Percentiles rank a stretch among this genome's conserved stretches.
phyloP scores from a whole-genome alignment of 2,329 filamentous ascomycete species.

The Scortechinia acanthostroma region DNA sequence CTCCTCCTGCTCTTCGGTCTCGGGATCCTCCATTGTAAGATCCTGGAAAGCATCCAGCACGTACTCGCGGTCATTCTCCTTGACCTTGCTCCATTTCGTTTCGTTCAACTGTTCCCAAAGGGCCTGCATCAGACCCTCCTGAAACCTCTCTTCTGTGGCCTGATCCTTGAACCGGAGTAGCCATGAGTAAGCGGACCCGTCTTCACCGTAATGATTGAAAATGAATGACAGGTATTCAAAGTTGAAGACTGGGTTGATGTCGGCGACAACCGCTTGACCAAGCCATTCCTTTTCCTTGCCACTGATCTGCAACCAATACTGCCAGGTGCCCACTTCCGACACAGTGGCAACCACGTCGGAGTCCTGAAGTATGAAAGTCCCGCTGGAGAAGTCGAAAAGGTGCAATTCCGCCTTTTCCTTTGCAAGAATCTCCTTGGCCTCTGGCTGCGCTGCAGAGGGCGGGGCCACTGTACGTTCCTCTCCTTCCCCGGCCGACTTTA shows the following conservation, averaged over 20 bases:
- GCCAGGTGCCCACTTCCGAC: constrained; percentile 80
- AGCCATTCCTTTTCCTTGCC: constrained; percentile 76
- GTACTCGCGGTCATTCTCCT: constrained; percentile 88
- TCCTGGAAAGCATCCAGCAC: constrained; percentile 94
- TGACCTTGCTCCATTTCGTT: constrained; percentile 86
- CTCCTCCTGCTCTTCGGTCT: constrained; percentile 38
- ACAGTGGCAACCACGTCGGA: constrained; percentile 70
- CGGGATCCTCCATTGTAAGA: constrained; percentile 78
- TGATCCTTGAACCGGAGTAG: constrained; percentile 85
- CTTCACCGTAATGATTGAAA: constrained; percentile 88
- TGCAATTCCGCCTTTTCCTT: constrained; percentile 79
- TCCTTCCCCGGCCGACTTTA: neutral
- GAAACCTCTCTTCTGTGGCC: constrained; percentile 73
- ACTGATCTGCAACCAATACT: constrained; percentile 88
- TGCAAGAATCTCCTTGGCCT: constrained; percentile 65
- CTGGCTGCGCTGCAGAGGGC: constrained; percentile 59
- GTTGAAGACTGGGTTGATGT: constrained; percentile 97
- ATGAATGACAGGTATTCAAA: constrained; percentile 99
- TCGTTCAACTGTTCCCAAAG: constrained; percentile 95
- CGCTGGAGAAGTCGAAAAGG: constrained; percentile 82
- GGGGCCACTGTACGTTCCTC: constrained; percentile 14
- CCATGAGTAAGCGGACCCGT: constrained; percentile 92
- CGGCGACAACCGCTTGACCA: constrained; percentile 75
- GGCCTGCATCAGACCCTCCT: constrained; percentile 88
- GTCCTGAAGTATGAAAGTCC: constrained; percentile 79